A percentile compares a stretch with the other conserved stretches of the same genome.
These are phyloP conservation scores for Meredithiella fracta DNA, from an alignment of 2,329 filamentous ascomycete species.

Conservation along the genomic window DNA sequence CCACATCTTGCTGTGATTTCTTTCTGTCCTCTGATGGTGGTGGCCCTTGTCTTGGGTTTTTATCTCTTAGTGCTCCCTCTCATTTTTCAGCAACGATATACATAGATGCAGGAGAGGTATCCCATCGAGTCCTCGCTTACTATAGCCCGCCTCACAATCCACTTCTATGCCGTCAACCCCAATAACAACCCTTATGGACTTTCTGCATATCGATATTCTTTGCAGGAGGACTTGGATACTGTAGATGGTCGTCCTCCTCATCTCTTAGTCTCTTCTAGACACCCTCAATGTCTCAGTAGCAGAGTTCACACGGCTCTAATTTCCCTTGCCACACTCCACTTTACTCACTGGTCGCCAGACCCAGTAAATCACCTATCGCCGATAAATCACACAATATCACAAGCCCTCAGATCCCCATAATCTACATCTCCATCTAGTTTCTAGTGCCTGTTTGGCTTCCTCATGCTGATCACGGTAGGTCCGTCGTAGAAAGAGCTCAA, in stretches of 20 bases:
- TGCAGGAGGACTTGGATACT: neutral
- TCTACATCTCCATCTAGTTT: no score
- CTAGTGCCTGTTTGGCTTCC: no score
- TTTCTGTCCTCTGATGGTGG: neutral
- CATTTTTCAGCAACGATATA: neutral
- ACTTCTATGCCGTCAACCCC: neutral
- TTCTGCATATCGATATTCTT: no score
- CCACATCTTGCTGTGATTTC: constrained; percentile 7
- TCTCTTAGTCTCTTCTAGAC: neutral
- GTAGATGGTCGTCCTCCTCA: neutral
- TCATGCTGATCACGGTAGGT: no score
- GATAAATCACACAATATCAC: neutral
- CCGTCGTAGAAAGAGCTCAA: no score
- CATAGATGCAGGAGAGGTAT: no score
- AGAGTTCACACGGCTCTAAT: neutral
- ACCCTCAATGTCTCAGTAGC: neutral
- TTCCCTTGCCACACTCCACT: neutral
- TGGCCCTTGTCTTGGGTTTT: no score
- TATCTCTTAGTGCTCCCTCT: neutral
- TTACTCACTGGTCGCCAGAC: neutral
- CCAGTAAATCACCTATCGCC: neutral
- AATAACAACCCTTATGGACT: neutral
- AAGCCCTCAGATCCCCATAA: neutral
- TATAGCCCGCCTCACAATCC: neutral
- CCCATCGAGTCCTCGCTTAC: neutral